Conservation (phyloP, 169 alveolate species). For the Eimeria necatrix region DNA sequence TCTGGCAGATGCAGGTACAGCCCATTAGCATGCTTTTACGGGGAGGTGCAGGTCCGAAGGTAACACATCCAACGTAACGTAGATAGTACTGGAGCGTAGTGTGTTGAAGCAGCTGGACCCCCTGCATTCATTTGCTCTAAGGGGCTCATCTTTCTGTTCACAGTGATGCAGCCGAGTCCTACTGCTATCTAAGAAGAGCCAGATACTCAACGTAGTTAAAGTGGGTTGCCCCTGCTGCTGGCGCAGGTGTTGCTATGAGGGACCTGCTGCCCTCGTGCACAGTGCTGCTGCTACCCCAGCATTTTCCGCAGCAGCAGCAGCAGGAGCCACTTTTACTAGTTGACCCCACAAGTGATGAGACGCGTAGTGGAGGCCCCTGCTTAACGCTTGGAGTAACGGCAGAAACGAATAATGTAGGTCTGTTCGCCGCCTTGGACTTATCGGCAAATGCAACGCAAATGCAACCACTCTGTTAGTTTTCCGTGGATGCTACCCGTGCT, state of each 20-base stretch:
- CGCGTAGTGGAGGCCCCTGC: conserved; percentile 26
- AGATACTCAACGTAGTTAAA: too few relatives aligned
- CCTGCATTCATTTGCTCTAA: too few relatives aligned
- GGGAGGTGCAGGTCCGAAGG: too few relatives aligned
- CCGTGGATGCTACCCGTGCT: neutral
- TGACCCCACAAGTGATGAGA: conserved; percentile 17
- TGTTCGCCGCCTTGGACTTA: neutral
- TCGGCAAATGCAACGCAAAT: neutral
- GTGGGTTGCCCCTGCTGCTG: neutral
- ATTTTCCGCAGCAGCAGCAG: conserved; percentile 20
- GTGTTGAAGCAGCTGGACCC: too few relatives aligned
- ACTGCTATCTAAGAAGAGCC: too few relatives aligned
- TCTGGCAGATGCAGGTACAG: conserved; percentile 8
- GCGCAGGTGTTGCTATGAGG: conserved; percentile 18
- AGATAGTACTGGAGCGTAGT: too few relatives aligned
- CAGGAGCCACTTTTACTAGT: neutral
- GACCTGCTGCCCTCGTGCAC: conserved; percentile 31
- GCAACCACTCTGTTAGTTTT: neutral
- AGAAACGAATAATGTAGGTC: neutral
- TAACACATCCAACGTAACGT: too few relatives aligned
- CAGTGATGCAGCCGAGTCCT: too few relatives aligned
- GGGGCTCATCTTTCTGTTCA: too few relatives aligned
- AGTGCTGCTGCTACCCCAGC: conserved; percentile 28
- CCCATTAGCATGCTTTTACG: too few relatives aligned
- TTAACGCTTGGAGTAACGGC: neutral